A percentile compares a stretch with the other conserved stretches of the same genome.
Evolutionary conservation across 495 filamentous ascomycete species (phyloP).

Genomic region (Thermochaetoides thermophila): DNA sequence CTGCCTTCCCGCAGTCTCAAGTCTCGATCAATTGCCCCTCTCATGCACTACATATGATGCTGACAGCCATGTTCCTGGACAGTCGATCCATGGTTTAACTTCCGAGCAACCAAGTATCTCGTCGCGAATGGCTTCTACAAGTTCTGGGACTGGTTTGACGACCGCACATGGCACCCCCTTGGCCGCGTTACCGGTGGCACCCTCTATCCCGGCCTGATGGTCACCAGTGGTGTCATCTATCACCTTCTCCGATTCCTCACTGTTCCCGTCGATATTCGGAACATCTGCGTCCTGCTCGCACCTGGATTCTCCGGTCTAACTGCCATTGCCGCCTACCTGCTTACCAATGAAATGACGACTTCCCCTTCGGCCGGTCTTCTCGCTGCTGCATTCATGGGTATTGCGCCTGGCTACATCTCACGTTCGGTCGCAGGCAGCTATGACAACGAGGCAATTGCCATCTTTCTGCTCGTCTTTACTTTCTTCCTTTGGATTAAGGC

Average conservation of each 20-base stretch:
- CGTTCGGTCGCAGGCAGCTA: constrained; percentile 96
- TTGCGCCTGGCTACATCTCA: constrained; percentile 93
- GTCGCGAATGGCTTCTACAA: constrained; percentile 93
- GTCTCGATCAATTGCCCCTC: too few relatives aligned
- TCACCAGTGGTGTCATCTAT: constrained; percentile 94
- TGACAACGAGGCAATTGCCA: constrained; percentile 99
- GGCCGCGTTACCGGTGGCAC: constrained; percentile 98
- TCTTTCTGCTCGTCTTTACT: constrained; percentile 95
- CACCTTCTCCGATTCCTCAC: constrained; percentile 82
- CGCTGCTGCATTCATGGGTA: constrained; percentile 93
- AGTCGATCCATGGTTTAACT: constrained; percentile 99
- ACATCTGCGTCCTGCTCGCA: constrained; percentile 94
- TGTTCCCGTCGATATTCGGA: constrained; percentile 94
- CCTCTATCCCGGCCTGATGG: constrained; percentile 97
- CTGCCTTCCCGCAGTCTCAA: too few relatives aligned
- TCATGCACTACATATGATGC: too few relatives aligned
- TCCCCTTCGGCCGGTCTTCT: constrained; percentile 89
- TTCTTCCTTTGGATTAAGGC: constrained; percentile 99
- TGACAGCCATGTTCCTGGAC: too few relatives aligned
- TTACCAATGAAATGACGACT: constrained; percentile 90
- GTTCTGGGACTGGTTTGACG: constrained; percentile 99
- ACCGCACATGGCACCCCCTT: constrained; percentile 99
- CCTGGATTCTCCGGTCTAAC: constrained; percentile 94
- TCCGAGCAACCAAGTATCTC: constrained; percentile 94
- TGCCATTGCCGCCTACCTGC: constrained; percentile 82